Percentiles rank a stretch among this genome's conserved stretches.
These are phyloP conservation scores for Pseudogymnoascus sp. DNA, from an alignment of 2,329 filamentous ascomycete genomes.

Conservation along the genomic window DNA sequence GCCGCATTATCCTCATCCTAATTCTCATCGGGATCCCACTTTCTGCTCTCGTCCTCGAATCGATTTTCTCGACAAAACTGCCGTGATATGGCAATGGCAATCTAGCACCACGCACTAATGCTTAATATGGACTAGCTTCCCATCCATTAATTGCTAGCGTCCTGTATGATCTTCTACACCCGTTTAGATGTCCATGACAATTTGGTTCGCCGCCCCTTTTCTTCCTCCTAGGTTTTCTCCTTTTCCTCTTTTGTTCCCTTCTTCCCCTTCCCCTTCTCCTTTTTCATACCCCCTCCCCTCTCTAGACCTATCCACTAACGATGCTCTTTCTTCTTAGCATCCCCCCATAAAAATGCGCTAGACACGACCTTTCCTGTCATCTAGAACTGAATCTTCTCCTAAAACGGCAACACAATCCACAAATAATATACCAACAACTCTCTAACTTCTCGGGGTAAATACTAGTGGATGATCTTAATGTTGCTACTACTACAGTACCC, in stretches of 20 bases:
- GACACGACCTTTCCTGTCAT: background rate
- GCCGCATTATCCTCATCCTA: too few species aligned
- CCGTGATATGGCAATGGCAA: conserved; percentile 10
- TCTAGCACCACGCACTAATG: conserved; percentile 12
- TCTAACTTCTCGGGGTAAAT: conserved; percentile 21
- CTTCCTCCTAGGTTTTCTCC: conserved; percentile 8
- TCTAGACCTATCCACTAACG: conserved; percentile 11
- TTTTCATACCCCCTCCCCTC: background rate
- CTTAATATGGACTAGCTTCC: conserved; percentile 5
- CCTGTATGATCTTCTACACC: conserved; percentile 11
- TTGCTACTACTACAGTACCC: conserved; percentile 17
- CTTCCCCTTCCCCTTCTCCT: background rate
- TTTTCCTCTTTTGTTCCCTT: background rate
- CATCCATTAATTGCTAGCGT: conserved; percentile 6
- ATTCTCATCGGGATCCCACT: too few species aligned
- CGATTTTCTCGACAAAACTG: background rate
- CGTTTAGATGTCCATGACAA: conserved; percentile 8
- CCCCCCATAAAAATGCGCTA: conserved; percentile 10
- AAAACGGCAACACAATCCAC: conserved; percentile 21
- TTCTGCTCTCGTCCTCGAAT: too few species aligned
- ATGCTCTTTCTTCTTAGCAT: conserved; percentile 11
- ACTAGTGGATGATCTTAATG: conserved; percentile 23
- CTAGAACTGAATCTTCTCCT: conserved; percentile 12
- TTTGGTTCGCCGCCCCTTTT: conserved; percentile 10
- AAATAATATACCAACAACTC: conserved; percentile 22